These are phyloP conservation scores for Lasiodiplodia theobromae DNA, from an alignment of 2,329 filamentous ascomycete species.

Conservation along the genomic window DNA sequence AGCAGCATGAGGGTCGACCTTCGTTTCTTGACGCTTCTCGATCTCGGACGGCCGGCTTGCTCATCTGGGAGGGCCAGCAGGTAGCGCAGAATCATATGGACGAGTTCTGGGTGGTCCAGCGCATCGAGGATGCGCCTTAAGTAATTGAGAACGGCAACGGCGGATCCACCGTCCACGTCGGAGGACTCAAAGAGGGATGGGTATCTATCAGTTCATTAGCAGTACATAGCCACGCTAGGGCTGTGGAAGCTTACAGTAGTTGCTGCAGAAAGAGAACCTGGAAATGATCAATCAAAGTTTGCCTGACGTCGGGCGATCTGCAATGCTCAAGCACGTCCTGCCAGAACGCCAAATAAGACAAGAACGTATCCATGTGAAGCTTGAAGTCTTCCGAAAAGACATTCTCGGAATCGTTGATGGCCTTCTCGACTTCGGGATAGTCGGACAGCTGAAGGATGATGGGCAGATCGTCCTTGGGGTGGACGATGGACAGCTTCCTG, in stretches of 20 bases:
- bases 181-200: constrained; percentile 96
- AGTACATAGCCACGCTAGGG: constrained; percentile 23
- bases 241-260: constrained; percentile 69
- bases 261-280: constrained; percentile 96
- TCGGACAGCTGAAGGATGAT: constrained; percentile 89
- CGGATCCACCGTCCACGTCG: constrained; percentile 94
- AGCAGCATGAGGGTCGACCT: constrained; percentile 89
- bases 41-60: constrained; percentile 35
- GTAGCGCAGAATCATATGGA: constrained; percentile 92
- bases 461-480: constrained; percentile 76
- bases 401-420: constrained; percentile 72
- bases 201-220: constrained; percentile 65
- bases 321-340: constrained; percentile 98
- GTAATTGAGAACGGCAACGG: constrained; percentile 94
- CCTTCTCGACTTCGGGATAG: constrained; percentile 75
- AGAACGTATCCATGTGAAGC: constrained; percentile 87
- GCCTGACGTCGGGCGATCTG: constrained; percentile 87
- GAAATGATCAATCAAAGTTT: constrained; percentile 93
- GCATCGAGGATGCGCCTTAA: constrained; percentile 88
- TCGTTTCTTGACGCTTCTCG: constrained; percentile 74
- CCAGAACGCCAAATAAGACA: constrained; percentile 96
- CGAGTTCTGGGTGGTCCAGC: constrained; percentile 90
- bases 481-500: constrained; percentile 81
- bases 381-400: constrained; percentile 79
- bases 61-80: constrained; percentile 79